phyloP scores from a whole-genome alignment of 2,329 filamentous ascomycete genomes.

The Chalaropsis thielavioides region DNA sequence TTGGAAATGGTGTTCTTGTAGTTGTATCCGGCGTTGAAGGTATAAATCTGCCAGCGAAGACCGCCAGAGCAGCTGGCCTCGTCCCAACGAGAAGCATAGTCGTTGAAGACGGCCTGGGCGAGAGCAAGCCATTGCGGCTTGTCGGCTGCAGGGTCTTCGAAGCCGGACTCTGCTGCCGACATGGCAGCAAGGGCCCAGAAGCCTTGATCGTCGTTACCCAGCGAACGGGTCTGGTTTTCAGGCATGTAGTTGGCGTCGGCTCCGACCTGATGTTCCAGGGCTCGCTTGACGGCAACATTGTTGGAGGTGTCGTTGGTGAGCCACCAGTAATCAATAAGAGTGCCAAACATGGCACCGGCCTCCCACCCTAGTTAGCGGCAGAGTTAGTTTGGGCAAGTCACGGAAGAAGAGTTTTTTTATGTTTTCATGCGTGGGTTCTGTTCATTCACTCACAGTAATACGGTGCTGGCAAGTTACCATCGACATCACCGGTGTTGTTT shows the following conservation, averaged over 20 bases:
- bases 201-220: slow-evolving; percentile 63
- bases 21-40: slow-evolving; percentile 56
- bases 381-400: slow-evolving; percentile 22
- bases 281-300: slow-evolving; percentile 44
- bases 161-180: slow-evolving; percentile 62
- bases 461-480: slow-evolving; percentile 43
- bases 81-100: slow-evolving; percentile 60
- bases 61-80: slow-evolving; percentile 51
- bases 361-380: slow-evolving; percentile 42
- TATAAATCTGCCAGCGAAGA: slow-evolving; percentile 73
- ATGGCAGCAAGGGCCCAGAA: slow-evolving; percentile 81
- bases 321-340: slow-evolving; percentile 58
- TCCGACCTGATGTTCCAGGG: slow-evolving; percentile 45
- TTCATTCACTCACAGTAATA: slow-evolving; percentile 48
- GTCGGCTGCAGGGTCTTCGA: slow-evolving; percentile 48
- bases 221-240: slow-evolving; percentile 43
- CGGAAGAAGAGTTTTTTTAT: no score
- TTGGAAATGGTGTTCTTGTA: slow-evolving; percentile 58
- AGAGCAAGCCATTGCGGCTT: slow-evolving; percentile 64
- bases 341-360: slow-evolving; percentile 55
- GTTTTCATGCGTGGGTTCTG: no score
- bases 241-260: slow-evolving; percentile 51
- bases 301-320: slow-evolving; percentile 53
- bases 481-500: slow-evolving; percentile 43
- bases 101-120: slow-evolving; percentile 67